phyloP scores from a whole-genome alignment of 345 rosid species.

The Ceriops decandra region DNA sequence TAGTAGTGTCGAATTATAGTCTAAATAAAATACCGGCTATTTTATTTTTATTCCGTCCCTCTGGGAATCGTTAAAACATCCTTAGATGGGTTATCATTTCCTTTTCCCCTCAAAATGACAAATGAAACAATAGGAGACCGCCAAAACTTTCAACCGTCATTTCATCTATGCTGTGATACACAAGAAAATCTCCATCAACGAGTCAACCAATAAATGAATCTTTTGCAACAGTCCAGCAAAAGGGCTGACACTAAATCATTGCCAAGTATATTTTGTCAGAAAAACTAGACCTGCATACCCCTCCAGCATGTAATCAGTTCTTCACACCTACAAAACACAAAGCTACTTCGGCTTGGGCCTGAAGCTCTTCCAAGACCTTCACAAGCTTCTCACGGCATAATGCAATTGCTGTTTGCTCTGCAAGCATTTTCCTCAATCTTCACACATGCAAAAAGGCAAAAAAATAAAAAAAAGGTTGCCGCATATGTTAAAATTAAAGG shows the following conservation, averaged over 20 bases:
- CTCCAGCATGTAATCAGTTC: constrained; percentile 30
- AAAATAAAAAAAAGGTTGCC: not conserved
- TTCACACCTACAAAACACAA: constrained; percentile 82
- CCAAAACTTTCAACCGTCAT: too few species aligned
- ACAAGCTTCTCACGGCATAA: constrained; percentile 62
- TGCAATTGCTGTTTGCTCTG: constrained; percentile 43
- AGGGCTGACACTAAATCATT: not conserved
- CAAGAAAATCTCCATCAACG: too few species aligned
- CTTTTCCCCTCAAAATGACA: too few species aligned
- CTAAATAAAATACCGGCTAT: too few species aligned
- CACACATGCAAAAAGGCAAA: constrained; percentile 18
- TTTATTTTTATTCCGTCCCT: too few species aligned
- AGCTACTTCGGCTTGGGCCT: constrained; percentile 95
- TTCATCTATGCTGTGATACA: too few species aligned
- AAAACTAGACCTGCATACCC: not conserved
- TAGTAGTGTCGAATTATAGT: too few species aligned
- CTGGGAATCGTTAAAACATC: too few species aligned
- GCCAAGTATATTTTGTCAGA: not conserved
- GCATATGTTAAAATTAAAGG: not conserved
- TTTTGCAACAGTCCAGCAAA: not conserved
- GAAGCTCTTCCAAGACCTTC: constrained; percentile 86
- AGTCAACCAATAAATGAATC: not conserved
- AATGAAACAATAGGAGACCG: too few species aligned
- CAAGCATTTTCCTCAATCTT: constrained; percentile 78
- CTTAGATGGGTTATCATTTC: too few species aligned